Evolutionary conservation across 2,329 filamentous ascomycete genomes (phyloP), one percentile per base, ranked within the genome.

Genomic region (Diplodia scrobiculata): DNA sequence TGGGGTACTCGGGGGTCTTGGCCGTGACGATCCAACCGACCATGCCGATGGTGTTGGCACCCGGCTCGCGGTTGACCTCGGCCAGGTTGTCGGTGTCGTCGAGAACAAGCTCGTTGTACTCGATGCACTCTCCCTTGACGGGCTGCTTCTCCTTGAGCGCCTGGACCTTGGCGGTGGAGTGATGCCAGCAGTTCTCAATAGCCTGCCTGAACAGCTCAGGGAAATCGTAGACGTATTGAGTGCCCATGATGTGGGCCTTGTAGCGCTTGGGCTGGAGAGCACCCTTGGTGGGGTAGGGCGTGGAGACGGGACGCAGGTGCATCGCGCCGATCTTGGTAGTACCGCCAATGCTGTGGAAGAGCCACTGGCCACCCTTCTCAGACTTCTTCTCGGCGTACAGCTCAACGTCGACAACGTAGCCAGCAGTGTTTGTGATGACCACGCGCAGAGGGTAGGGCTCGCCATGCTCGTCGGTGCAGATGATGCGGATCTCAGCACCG

Each of bases 171-270:
- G 88, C 87, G 70, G 91, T 84, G 66, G 88, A 87, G 78, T 89
- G 89, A 75, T 83, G 81, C 95, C 95, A 99, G 80, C 87, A 91
- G 84, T 97, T 97, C 83, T 97, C 92, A 76, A 97, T 92, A 52
- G 95, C 92, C 81, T 98, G 95, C 75, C 95, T 88, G 90, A 99
- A 99, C 58, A 99, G 88, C 84, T 99, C 95, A 34, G 95, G 95
- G 89, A 99, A 99, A 80, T 99, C 95, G 78, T 99, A 99, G 65
- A 98, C 95, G 77, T 97, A 99, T 81, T 99, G 95, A 32, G 95
- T 99, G 70, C 95, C 95, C 93, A 99, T 97, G 69, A 98, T 84
- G 78, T 99, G 95, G 71, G 95, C 95, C 89, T 97, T 97, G 88
- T 99, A 98, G 73, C 95, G 89, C 88, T 98, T 98, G 69, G 95